Evolutionary conservation across 139 green algal species (phyloP).

Genomic region (Chlamydomonas schloesseri): DNA sequence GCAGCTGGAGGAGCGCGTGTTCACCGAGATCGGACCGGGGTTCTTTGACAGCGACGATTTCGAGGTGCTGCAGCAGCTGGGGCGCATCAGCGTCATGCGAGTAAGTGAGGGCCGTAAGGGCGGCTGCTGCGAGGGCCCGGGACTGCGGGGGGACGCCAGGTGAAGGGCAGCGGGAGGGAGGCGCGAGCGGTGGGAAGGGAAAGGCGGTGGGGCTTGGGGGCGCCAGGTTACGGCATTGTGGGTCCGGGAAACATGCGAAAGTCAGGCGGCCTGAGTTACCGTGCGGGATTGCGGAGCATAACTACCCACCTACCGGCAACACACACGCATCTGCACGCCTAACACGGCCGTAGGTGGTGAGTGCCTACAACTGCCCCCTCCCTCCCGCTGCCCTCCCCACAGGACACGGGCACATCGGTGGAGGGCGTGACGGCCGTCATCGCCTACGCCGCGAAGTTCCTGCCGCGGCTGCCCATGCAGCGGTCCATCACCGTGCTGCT

Average conservation of each 20-base stretch:
- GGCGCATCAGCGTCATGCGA: conserved; percentile 73
- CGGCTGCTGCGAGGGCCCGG: background rate
- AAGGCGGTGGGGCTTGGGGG: too few species aligned
- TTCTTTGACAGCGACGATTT: conserved; percentile 75
- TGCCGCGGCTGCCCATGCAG: conserved; percentile 72
- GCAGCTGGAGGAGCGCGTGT: conserved; percentile 45
- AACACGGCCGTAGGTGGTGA: too few species aligned
- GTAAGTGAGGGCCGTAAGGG: too few species aligned
- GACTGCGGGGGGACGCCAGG: background rate
- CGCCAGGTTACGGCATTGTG: too few species aligned
- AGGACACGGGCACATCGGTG: conserved; percentile 11
- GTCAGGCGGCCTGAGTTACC: too few species aligned
- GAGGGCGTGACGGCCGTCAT: conserved; percentile 70
- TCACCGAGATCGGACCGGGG: conserved; percentile 65
- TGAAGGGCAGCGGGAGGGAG: background rate
- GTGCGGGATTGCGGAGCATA: too few species aligned
- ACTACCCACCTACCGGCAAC: too few species aligned
- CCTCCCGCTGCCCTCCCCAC: background rate
- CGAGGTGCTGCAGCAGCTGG: conserved; percentile 76
- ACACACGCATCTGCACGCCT: too few species aligned
- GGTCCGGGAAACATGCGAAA: too few species aligned
- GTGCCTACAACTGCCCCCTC: too few species aligned
- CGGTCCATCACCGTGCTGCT: conserved; percentile 66
- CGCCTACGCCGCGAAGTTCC: conserved; percentile 72
- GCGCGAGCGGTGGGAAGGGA: background rate